Evolutionary conservation across 2,329 filamentous ascomycete genomes (phyloP), one percentile per base, ranked within the genome.

Genomic region (Hyphodiscus sp.): DNA sequence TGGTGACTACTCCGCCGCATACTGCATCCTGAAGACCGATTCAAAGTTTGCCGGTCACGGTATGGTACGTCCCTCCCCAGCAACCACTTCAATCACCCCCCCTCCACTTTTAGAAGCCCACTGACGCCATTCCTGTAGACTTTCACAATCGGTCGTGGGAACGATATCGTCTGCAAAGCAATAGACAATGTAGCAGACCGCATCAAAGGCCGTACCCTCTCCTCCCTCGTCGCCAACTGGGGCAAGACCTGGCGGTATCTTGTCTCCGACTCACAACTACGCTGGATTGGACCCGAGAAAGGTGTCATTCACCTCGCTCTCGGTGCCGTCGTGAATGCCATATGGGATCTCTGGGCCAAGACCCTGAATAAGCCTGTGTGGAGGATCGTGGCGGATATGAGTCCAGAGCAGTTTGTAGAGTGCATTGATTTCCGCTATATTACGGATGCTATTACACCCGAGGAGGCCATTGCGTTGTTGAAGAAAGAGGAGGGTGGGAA

Each of bases 281-380:
- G 91, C 53, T 96, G 91, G 91, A 94, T 96, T 67, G 91, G 91
- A 0, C 91, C 91, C 0, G 91, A 96, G 67, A 96, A 96, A 73
- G 91, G 91, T 55, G 91, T 96, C 45, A 95, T 95, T 63, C 91
- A 96, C 71, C 86, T 96, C 8, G 91, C 91, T 1, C 83, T 96
- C 11, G 90, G 89, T 29, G 88, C 90, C 44, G 86, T 95, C 16
- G 88, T 95, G 63, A 96, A 96, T 69, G 91, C 90, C 16, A 78
- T 95, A 64, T 96, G 91, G 91, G 91, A 96, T 70, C 81, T 96
- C n/a, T 95, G 91, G 91, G 90, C 89, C 51, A 95, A 95, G 75
- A 80, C 80, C 1, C 80, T 94, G 38, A 78, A 81, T 60, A 95
- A 96, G 76, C 91, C 91, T 2, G 89, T 96, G 15, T 96, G 91